Percentiles rank a stretch among this genome's conserved stretches.
Conservation (phyloP, 2,329 filamentous ascomycete genomes). For the Claviceps paspali region DNA sequence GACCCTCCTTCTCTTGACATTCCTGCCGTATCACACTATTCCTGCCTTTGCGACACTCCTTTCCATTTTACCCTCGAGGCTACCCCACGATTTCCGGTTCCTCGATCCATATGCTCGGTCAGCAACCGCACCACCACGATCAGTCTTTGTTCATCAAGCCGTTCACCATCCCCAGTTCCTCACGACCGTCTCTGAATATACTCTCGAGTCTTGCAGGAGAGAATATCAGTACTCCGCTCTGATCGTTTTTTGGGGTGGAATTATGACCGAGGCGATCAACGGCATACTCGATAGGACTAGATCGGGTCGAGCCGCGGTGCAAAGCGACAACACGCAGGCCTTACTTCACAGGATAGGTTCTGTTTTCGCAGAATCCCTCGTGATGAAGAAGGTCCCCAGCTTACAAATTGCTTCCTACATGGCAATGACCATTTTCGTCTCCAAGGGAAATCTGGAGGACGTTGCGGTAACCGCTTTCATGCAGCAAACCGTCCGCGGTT, state of each 20-base stretch:
- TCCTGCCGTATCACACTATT: conserved; percentile 81
- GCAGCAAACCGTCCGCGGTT: conserved; percentile 70
- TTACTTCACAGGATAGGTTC: conserved; percentile 52
- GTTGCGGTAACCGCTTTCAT: conserved; percentile 72
- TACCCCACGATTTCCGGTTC: conserved; percentile 68
- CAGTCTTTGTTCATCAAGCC: conserved; percentile 70
- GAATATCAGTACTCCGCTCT: conserved; percentile 63
- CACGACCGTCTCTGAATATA: conserved; percentile 60
- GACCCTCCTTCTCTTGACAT: conserved; percentile 60
- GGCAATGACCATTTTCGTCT: conserved; percentile 71
- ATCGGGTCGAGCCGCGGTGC: conserved; percentile 61
- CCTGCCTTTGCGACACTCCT: conserved; percentile 74
- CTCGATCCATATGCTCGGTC: conserved; percentile 74
- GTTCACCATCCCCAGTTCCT: conserved; percentile 66
- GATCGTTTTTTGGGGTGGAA: conserved; percentile 79
- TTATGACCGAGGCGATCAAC: conserved; percentile 73
- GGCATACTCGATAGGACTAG: conserved; percentile 64
- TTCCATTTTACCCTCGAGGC: conserved; percentile 64
- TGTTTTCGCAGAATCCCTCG: conserved; percentile 62
- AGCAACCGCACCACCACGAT: conserved; percentile 59
- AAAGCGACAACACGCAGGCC: conserved; percentile 68
- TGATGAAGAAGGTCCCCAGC: conserved; percentile 60
- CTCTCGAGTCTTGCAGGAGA: conserved; percentile 55
- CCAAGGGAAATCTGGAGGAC: conserved; percentile 68
- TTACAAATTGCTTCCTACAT: conserved; percentile 83